phyloP scores from a whole-genome alignment of 2,329 filamentous ascomycete genomes.

The Trichoderma semiorbis region DNA sequence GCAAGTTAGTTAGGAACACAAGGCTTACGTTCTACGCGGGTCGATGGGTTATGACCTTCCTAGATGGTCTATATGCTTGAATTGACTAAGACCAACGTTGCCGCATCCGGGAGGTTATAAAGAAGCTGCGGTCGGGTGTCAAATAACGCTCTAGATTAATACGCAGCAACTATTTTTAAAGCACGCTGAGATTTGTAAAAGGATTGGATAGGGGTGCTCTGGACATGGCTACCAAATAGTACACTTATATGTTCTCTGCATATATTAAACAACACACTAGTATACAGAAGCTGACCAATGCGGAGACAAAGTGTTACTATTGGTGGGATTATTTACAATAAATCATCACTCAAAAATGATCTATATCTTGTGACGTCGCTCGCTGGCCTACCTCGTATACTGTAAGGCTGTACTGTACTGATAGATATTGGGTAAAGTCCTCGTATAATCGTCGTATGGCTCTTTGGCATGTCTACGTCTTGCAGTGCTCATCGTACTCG shows the following conservation, averaged over 20 bases:
- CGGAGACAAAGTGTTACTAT: neutral
- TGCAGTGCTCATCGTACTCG: neutral
- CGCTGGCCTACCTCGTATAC: neutral
- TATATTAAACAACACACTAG: neutral
- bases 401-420: neutral
- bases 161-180: neutral
- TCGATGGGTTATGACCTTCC: neutral
- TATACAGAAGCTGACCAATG: neutral
- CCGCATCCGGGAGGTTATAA: neutral
- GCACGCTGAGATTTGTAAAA: neutral
- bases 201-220: neutral
- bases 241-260: neutral
- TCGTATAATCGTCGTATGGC: neutral
- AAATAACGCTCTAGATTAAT: neutral
- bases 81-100: neutral
- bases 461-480: neutral
- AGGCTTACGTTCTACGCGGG: neutral
- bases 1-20: neutral
- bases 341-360: neutral
- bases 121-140: neutral
- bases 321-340: too few relatives aligned
- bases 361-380: neutral
- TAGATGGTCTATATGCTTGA: neutral
- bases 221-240: neutral
- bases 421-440: neutral